Evolutionary conservation across 495 filamentous ascomycete genomes (phyloP).

Genomic region (Xylaria intraflava): DNA sequence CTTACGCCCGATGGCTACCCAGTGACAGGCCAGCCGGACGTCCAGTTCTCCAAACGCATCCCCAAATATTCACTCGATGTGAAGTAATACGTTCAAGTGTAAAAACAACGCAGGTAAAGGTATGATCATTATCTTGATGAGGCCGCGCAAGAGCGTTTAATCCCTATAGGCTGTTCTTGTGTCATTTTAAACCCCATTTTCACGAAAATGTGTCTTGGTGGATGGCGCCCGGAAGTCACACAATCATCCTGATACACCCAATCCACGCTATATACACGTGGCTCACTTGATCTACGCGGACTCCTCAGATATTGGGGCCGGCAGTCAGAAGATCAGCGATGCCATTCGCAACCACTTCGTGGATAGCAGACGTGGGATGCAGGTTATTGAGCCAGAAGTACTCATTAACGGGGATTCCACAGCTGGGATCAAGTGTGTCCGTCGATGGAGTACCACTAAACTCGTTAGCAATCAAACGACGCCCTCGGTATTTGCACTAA

Average conservation of each 20-base stretch:
- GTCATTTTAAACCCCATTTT: too few relatives aligned
- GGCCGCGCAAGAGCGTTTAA: too few relatives aligned
- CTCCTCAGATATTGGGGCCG: slow-evolving; percentile 26
- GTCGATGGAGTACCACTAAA: slow-evolving; percentile 47
- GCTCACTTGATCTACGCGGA: background rate
- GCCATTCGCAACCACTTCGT: slow-evolving; percentile 48
- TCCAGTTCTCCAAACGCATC: too few relatives aligned
- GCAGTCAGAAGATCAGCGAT: slow-evolving; percentile 38
- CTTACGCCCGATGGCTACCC: too few relatives aligned
- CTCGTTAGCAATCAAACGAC: slow-evolving; percentile 6
- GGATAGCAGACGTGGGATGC: slow-evolving; percentile 55
- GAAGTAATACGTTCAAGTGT: too few relatives aligned
- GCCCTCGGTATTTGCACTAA: background rate
- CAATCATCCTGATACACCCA: background rate
- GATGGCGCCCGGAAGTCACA: too few relatives aligned
- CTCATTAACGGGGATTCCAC: slow-evolving; percentile 47
- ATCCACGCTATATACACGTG: background rate
- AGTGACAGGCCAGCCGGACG: too few relatives aligned
- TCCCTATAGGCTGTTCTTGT: too few relatives aligned
- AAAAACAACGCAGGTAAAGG: too few relatives aligned
- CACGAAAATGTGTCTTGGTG: too few relatives aligned
- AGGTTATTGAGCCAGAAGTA: slow-evolving; percentile 60
- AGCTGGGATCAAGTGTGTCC: slow-evolving; percentile 42
- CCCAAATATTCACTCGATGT: too few relatives aligned
- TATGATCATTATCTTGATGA: too few relatives aligned